Percentiles rank a stretch among this genome's conserved stretches.
phyloP scores from a whole-genome alignment of 2,329 filamentous ascomycete genomes.

The Aureobasidium zeae region DNA sequence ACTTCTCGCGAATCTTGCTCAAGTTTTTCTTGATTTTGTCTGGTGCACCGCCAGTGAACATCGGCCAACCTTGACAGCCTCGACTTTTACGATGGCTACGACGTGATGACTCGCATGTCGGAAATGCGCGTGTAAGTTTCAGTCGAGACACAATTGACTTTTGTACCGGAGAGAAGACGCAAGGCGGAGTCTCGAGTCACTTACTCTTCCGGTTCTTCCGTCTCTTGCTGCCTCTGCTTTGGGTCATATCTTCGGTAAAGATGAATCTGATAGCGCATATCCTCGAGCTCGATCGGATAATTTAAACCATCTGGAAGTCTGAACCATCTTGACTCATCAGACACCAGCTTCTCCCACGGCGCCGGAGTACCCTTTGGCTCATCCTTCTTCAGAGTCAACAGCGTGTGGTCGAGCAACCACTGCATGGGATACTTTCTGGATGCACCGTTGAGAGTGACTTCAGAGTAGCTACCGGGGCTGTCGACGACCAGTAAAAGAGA shows the following conservation, averaged over 20 bases:
- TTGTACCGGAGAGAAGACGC: no score
- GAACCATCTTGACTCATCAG: constrained; percentile 78
- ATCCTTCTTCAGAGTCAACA: constrained; percentile 38
- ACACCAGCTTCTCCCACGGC: constrained; percentile 65
- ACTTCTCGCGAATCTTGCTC: no score
- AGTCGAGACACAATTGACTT: no score
- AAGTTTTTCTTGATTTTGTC: no score
- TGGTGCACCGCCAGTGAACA: no score
- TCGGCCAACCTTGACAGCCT: no score
- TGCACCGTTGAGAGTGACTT: constrained; percentile 52
- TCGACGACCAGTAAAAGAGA: constrained; percentile 78
- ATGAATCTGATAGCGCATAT: constrained; percentile 93
- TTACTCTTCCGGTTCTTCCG: neutral
- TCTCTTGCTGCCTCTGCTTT: neutral
- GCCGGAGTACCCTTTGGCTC: constrained; percentile 17
- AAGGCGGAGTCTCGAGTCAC: neutral
- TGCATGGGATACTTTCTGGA: constrained; percentile 79
- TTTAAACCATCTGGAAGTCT: constrained; percentile 52
- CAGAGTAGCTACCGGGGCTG: constrained; percentile 87
- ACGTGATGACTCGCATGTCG: no score
- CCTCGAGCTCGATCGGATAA: constrained; percentile 81
- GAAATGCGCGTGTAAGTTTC: no score
- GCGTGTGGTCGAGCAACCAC: constrained; percentile 77
- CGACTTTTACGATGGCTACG: no score
- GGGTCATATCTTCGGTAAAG: constrained; percentile 46